Conservation (phyloP, 2,329 filamentous ascomycete genomes). For the Xylariaceae sp. region DNA sequence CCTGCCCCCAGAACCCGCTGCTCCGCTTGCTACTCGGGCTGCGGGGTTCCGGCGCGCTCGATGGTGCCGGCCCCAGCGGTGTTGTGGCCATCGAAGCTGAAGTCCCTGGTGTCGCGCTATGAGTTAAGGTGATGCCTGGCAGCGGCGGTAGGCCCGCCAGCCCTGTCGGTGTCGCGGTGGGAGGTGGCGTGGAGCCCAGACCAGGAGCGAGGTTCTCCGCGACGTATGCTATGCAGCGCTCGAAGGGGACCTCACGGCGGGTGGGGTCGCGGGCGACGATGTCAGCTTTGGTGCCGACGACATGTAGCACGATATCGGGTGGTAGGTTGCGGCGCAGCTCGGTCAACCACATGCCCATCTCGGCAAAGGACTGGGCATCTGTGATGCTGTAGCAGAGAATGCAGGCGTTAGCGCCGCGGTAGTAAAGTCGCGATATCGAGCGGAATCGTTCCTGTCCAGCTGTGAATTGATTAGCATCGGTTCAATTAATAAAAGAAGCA, state of each 20-base stretch:
- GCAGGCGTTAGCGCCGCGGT: conserved; percentile 91
- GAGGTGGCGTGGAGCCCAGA: conserved; percentile 68
- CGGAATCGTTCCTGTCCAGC: conserved; percentile 94
- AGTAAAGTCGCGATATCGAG: conserved; percentile 93
- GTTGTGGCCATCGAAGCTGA: conserved; percentile 29
- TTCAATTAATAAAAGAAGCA: not conserved
- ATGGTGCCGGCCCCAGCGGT: conserved; percentile 46
- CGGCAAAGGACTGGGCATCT: conserved; percentile 80
- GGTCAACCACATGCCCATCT: conserved; percentile 90
- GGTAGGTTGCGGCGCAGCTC: conserved; percentile 82
- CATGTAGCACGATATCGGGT: conserved; percentile 82
- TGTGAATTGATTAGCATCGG: conserved; percentile 36
- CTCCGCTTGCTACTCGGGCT: conserved; percentile 69
- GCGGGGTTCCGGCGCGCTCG: conserved; percentile 53
- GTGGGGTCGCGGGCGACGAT: conserved; percentile 84
- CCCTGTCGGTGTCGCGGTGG: conserved; percentile 58
- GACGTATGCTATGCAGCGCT: conserved; percentile 94
- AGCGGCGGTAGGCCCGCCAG: conserved; percentile 35
- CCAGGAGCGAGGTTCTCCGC: conserved; percentile 86
- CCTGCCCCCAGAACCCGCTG: conserved; percentile 86
- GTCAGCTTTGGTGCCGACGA: conserved; percentile 95
- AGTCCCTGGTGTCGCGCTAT: conserved; percentile 28
- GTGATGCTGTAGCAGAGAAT: conserved; percentile 96
- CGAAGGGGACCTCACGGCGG: conserved; percentile 84
- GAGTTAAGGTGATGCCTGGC: conserved; percentile 38